Evolutionary conservation across 345 rosid species (phyloP).

Genomic region (Gossypioides kirkii): DNA sequence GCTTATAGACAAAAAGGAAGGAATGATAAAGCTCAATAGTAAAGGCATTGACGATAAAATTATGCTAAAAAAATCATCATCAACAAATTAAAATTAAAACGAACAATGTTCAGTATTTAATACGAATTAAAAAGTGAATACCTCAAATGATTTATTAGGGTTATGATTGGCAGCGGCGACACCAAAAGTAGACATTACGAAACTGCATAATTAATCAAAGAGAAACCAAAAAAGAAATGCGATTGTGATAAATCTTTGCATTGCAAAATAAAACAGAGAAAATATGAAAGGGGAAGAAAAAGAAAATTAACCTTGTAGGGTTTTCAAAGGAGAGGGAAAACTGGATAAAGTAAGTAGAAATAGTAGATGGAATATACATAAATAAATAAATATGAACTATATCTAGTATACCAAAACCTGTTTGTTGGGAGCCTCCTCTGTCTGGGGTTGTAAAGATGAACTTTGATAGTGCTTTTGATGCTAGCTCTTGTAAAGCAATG

Average conservation of each 20-base stretch:
- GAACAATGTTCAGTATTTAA: not conserved
- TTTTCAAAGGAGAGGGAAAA: slow-evolving; percentile 17
- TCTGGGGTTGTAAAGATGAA: too few species aligned
- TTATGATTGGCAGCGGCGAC: slow-evolving; percentile 42
- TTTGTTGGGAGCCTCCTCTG: too few species aligned
- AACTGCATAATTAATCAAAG: not conserved
- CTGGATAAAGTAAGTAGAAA: too few species aligned
- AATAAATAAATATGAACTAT: too few species aligned
- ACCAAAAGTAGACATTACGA: slow-evolving; percentile 58
- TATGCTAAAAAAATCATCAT: not conserved
- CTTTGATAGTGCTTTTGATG: too few species aligned
- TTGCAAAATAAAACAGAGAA: not conserved
- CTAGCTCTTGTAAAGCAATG: too few species aligned
- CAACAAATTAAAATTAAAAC: not conserved
- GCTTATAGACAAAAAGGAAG: not conserved
- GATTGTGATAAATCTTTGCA: not conserved
- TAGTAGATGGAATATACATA: not conserved
- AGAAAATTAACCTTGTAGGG: not conserved
- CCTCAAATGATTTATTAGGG: slow-evolving; percentile 89
- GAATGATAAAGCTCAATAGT: not conserved
- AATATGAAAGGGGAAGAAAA: not conserved
- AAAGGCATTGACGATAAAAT: not conserved
- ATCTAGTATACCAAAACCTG: too few species aligned
- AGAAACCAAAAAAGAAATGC: not conserved
- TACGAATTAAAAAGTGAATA: slow-evolving; percentile 5